Base-by-base conservation (phyloP, 306 rosid genomes). In the Begonia peltatifolia region DNA sequence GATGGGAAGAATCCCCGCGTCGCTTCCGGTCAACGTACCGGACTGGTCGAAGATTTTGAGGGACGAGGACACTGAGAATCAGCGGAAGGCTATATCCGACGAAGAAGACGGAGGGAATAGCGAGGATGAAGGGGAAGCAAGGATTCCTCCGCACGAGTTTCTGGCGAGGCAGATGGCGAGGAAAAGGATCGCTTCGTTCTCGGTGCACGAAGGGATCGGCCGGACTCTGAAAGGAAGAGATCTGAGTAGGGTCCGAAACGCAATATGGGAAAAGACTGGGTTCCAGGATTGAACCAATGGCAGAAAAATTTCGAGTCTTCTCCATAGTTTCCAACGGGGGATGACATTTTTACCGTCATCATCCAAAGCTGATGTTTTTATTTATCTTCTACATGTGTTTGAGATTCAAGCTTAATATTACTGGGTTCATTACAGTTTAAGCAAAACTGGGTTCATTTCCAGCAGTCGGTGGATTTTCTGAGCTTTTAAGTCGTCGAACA, bases 31-130 rank as follows among this genome's bases (percentile, higher is more conserved):
- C 3, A 81, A 77, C 57, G 71, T 89, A 6, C 97, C 94, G 50
- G 95, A 89, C 60, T 89, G 94, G 97, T 80, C 95, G 1, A 82
- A 84, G 77, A 88, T 84, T 50, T 67, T 88, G 11, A 78, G 94
- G 44, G 57, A 71, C 6, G 94, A 87, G 73, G 75, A 79, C 69
- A 60, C 74, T 9, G 76, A 76, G 12, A 71, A 57, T 5, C 73
- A 71, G 51, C 68, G 69, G 43, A 47, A 64, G 36, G 70, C 61
- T 9, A 9, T 14, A 23, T n/a, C 54, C 9, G 62, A 62, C 25
- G 78, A 62, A 9, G 58, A 54, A 44, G 61, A 38, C 4, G 54
- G 6, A 1, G 72, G 64, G 2, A 64, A 46, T 43, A 65, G 64
- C 2, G 71, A 63, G 9, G 76, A 42, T 3, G 68, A 43, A 2